Percentiles rank a stretch among this genome's conserved stretches.
Conservation (phyloP, 495 filamentous ascomycete species). For the Aspergillus biplanus region DNA sequence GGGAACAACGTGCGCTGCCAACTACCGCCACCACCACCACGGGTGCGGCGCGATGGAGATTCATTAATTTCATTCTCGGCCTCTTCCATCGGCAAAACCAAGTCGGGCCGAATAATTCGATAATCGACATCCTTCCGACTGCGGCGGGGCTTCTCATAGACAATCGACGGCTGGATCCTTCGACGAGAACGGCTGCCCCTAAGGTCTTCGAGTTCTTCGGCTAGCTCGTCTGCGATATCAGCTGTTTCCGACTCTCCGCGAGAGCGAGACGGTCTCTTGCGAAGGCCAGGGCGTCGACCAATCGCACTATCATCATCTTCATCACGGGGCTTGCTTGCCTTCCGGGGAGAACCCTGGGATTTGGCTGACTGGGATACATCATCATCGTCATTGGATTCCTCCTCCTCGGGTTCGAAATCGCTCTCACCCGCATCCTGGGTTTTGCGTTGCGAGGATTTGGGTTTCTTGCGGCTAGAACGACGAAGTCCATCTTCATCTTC, state of each 20-base stretch:
- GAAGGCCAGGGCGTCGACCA: slow-evolving; percentile 55
- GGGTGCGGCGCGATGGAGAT: slow-evolving; percentile 69
- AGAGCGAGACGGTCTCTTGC: slow-evolving; percentile 54
- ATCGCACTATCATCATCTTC: slow-evolving; percentile 54
- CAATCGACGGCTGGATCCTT: slow-evolving; percentile 55
- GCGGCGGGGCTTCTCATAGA: slow-evolving; percentile 61
- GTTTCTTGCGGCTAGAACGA: slow-evolving; percentile 52
- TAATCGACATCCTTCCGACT: slow-evolving; percentile 68
- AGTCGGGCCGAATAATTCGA: slow-evolving; percentile 74
- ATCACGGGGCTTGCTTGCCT: slow-evolving; percentile 41
- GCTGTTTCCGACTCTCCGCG: slow-evolving; percentile 54
- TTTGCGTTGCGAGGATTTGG: slow-evolving; percentile 56
- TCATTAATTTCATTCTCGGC: slow-evolving; percentile 61
- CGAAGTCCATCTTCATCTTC: slow-evolving; percentile 49
- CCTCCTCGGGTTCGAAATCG: slow-evolving; percentile 82
- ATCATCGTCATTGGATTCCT: slow-evolving; percentile 64
- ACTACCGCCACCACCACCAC: slow-evolving; percentile 51
- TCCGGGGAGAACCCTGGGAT: slow-evolving; percentile 46
- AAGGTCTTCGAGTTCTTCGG: slow-evolving; percentile 76
- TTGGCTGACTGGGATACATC: slow-evolving; percentile 57
- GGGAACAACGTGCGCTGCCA: slow-evolving; percentile 82
- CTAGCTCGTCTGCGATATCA: slow-evolving; percentile 71
- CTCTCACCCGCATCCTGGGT: slow-evolving; percentile 67
- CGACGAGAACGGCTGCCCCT: slow-evolving; percentile 57
- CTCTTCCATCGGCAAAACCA: slow-evolving; percentile 68